Conservation (phyloP, 345 rosid genomes). For the Syzygium oleosum region DNA sequence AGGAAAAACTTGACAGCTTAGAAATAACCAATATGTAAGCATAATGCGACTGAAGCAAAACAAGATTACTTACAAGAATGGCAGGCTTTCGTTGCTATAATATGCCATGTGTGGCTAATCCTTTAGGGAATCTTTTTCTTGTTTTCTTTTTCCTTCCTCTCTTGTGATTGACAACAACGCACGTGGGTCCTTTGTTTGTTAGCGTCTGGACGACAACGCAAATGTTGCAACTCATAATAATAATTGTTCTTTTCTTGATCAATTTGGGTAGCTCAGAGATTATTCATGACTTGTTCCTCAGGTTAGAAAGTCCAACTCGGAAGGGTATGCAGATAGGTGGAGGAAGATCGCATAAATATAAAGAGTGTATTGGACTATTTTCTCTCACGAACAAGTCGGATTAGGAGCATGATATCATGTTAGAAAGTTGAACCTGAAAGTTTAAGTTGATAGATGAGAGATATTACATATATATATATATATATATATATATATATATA, state of each 20-base stretch:
- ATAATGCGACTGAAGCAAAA: background rate
- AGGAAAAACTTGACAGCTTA: background rate
- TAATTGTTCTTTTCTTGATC: background rate
- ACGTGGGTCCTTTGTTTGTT: background rate
- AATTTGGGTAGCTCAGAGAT: background rate
- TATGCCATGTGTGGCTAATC: background rate
- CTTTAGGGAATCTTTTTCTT: background rate
- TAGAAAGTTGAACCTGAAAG: background rate
- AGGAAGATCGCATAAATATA: background rate
- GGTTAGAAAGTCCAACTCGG: background rate
- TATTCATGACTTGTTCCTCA: background rate
- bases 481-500: no score
- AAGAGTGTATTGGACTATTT: background rate
- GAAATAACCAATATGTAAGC: background rate
- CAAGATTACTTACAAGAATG: background rate
- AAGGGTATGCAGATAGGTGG: background rate
- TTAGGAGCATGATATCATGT: background rate
- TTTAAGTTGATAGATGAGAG: fast-evolving
- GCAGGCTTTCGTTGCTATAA: background rate
- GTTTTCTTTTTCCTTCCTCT: background rate
- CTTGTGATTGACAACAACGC: background rate
- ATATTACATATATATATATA: background rate
- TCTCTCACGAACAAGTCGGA: background rate
- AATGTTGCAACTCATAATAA: background rate
- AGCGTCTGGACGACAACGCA: background rate